Evolutionary conservation across 257 asterid species (phyloP), one percentile per base, ranked within the genome.

Genomic region (Knoxia roxburghii): DNA sequence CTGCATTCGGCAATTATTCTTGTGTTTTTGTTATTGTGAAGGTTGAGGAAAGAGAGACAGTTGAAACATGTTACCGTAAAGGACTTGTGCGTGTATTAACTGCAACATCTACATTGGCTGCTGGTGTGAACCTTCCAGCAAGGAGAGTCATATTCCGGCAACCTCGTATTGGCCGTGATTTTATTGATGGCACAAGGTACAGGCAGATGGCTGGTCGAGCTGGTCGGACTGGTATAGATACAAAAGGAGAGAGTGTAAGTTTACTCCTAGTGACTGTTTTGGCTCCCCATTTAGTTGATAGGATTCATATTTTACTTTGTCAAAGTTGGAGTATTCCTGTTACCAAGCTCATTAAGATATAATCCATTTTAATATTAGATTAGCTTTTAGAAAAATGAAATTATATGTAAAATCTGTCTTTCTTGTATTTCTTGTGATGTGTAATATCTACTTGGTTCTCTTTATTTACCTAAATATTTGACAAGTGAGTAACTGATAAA

Each of bases 71-170:
- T 79, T 93, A 93, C 84, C 95, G 99, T 58, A 90, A 85, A 83
- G 99, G 99, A 76, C 91, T 93, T 71, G 90, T 90, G 70, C 95
- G 96, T 76, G 99, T 93, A 75, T 85, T 93, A 85, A 90, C 99
- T 82, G 99, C 99, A 78, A 93, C 99, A 54, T 93, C 99, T 74
- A 93, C 99, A 69, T 85, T 93, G 69, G 99, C 99, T 79, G 99
- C 99, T 72, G 99, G 99, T 40, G 97, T 93, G 71, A 93, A 93
- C 81, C 86, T 93, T 69, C 99, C 99, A 40, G 99, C 99, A 43
- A 85, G 99, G 73, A 86, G 99, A 78, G 99, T 93, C 65, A 93
- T 90, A 73, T 90, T 93, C 76, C 82, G 99, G 73, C 99, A 93
- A 77, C 99, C 99, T 41, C 96, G 95, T 69, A 90, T 90, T 70